Percentiles rank a stretch among this genome's conserved stretches.
These are phyloP conservation scores for Asclepias syriaca DNA, from an alignment of 257 asterid species.

Conservation along the genomic window DNA sequence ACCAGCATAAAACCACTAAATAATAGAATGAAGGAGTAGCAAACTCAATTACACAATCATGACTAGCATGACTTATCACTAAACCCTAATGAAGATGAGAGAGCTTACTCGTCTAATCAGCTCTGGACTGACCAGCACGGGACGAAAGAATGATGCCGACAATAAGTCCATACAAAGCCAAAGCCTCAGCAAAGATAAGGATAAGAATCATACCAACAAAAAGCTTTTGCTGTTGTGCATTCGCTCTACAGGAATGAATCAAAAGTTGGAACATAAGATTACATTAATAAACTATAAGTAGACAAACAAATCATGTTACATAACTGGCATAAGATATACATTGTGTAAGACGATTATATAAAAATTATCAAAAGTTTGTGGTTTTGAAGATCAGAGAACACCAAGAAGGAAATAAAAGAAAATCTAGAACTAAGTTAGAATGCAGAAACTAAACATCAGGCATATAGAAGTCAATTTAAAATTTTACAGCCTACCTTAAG, in stretches of 20 bases:
- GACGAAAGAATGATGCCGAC: constrained; percentile 36
- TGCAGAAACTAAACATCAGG: background rate
- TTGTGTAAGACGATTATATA: background rate
- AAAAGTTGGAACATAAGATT: background rate
- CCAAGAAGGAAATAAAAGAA: background rate
- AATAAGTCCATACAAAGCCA: constrained; percentile 33
- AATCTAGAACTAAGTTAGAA: background rate
- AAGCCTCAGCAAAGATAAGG: constrained; percentile 35
- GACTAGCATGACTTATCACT: constrained; percentile 5
- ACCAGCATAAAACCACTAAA: constrained; percentile 12
- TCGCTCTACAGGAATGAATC: constrained; percentile 22
- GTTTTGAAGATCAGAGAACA: background rate
- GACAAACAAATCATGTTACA: background rate
- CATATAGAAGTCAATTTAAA: background rate
- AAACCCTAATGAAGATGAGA: background rate
- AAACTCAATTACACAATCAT: background rate
- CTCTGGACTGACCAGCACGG: constrained; percentile 35
- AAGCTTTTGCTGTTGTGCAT: constrained; percentile 36
- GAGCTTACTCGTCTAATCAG: constrained; percentile 13
- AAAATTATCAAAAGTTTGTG: too few species aligned
- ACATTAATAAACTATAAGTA: background rate
- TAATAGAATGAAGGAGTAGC: background rate
- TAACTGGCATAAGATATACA: background rate
- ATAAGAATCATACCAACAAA: constrained; percentile 40
- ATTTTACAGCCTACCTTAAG: background rate